These are phyloP conservation scores for Gentiana macrophylla DNA, from an alignment of 257 asterid species.

Conservation along the genomic window DNA sequence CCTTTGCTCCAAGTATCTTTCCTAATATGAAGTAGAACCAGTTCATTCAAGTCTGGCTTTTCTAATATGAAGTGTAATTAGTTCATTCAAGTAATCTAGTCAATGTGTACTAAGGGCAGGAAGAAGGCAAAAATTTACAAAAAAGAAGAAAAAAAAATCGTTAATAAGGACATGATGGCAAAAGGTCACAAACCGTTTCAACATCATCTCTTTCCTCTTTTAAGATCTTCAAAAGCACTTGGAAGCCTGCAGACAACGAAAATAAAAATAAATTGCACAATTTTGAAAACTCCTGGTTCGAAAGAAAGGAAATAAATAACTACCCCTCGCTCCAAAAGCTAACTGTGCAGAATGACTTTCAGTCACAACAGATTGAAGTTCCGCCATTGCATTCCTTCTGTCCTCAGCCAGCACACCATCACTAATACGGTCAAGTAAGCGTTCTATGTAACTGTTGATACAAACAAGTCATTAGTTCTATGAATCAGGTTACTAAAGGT, in stretches of 20 bases:
- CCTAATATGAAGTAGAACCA: conserved; percentile 1
- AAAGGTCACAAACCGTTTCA: conserved; percentile 65
- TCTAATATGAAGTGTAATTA: conserved; percentile 1
- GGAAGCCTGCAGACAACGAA: conserved; percentile 62
- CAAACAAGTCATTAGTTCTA: conserved; percentile 7
- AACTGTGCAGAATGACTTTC: conserved; percentile 79
- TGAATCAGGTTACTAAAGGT: neutral
- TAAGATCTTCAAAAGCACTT: conserved; percentile 65
- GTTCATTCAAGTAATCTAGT: neutral
- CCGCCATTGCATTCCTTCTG: conserved; percentile 74
- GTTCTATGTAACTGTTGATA: conserved; percentile 69
- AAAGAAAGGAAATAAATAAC: conserved; percentile 19
- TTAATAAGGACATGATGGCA: conserved; percentile 5
- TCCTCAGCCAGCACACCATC: conserved; percentile 85
- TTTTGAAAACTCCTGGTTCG: neutral
- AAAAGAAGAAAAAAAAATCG: conserved; percentile 1
- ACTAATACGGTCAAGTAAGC: conserved; percentile 93
- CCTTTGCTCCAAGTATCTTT: neutral
- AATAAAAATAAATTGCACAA: conserved; percentile 9
- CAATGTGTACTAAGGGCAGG: neutral
- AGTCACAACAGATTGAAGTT: conserved; percentile 83
- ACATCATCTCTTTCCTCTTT: conserved; percentile 93
- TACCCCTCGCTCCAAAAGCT: conserved; percentile 98
- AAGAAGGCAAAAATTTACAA: conserved; percentile 1
- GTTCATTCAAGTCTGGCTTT: neutral